These are phyloP conservation scores for Suhomyces guaymorum DNA, from an alignment of 1,139 yeast species.

Conservation along the genomic window DNA sequence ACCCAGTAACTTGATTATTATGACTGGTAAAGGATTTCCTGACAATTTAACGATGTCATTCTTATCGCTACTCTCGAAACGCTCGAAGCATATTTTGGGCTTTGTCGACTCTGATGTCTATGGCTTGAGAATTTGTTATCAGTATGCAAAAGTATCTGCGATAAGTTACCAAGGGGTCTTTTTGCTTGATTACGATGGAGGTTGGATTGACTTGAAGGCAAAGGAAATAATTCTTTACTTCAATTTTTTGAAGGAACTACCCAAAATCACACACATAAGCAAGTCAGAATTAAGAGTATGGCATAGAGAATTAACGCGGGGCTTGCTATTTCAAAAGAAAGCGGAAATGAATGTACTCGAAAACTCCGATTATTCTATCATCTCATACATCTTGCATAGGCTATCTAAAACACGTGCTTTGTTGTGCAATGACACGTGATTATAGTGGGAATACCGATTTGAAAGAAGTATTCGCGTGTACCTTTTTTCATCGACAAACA, in stretches of 20 bases:
- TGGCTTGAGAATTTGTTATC: constrained; percentile 61
- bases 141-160: constrained; percentile 10
- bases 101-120: constrained; percentile 64
- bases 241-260: constrained; percentile 21
- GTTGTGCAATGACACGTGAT: constrained; percentile 11
- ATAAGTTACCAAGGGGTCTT: constrained; percentile 28
- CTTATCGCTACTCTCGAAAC: constrained; percentile 22
- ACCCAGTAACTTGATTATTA: constrained; percentile 27
- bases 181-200: constrained; percentile 40
- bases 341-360: constrained; percentile 57
- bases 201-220: constrained; percentile 33
- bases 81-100: constrained; percentile 22
- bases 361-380: constrained; percentile 4
- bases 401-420: constrained; percentile 4
- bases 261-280: constrained; percentile 1
- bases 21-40: constrained; percentile 75
- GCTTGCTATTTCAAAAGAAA: constrained; percentile 51
- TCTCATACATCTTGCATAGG: constrained; percentile 17
- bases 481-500: constrained; percentile 2
- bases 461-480: constrained; percentile 2
- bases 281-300: constrained; percentile 7
- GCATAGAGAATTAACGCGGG: constrained; percentile 54
- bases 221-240: constrained; percentile 40
- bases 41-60: constrained; percentile 33
- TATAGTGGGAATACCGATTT: neutral